Percentiles rank a stretch among this genome's conserved stretches.
Evolutionary conservation across 768 basidiomycete species (phyloP).

Genomic region (Hydnum rufescens): DNA sequence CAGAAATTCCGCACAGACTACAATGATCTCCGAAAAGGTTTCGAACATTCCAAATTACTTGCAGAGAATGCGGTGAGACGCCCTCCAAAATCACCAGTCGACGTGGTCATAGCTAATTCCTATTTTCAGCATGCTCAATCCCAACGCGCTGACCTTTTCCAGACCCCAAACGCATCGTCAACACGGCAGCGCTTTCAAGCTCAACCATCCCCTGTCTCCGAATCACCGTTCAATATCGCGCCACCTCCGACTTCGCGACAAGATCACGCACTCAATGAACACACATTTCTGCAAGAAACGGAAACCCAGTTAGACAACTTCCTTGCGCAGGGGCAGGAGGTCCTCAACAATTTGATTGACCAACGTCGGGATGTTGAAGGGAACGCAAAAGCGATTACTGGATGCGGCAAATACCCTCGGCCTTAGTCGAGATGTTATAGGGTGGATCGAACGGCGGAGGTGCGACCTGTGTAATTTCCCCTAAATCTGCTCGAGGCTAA

Average conservation of each 20-base stretch:
- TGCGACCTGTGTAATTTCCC: slow-evolving; percentile 20
- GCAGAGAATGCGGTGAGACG: slow-evolving; percentile 28
- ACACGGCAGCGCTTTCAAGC: slow-evolving; percentile 38
- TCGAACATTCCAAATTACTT: slow-evolving; percentile 56
- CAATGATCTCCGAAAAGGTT: slow-evolving; percentile 56
- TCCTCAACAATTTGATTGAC: slow-evolving; percentile 78
- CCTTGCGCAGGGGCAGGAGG: slow-evolving; percentile 78
- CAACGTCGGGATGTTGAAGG: slow-evolving; percentile 88
- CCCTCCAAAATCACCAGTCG: background rate
- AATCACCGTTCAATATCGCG: slow-evolving; percentile 59
- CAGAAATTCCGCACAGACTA: slow-evolving; percentile 85
- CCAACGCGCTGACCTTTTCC: slow-evolving; percentile 46
- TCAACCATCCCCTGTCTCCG: slow-evolving; percentile 27
- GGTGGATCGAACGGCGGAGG: slow-evolving; percentile 94
- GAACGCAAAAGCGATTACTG: slow-evolving; percentile 70
- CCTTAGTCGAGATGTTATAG: slow-evolving; percentile 81
- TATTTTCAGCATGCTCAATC: slow-evolving; percentile 32
- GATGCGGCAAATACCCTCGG: slow-evolving; percentile 91
- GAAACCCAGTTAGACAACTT: slow-evolving; percentile 75
- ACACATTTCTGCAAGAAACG: slow-evolving; percentile 71
- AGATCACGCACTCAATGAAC: slow-evolving; percentile 66
- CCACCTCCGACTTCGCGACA: slow-evolving; percentile 36
- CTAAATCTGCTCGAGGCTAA: background rate
- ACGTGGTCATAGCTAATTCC: background rate
- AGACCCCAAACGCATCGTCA: slow-evolving; percentile 29